These are phyloP conservation scores for Lenwebbia sp. DNA, from an alignment of 345 rosid genomes.

Conservation along the genomic window DNA sequence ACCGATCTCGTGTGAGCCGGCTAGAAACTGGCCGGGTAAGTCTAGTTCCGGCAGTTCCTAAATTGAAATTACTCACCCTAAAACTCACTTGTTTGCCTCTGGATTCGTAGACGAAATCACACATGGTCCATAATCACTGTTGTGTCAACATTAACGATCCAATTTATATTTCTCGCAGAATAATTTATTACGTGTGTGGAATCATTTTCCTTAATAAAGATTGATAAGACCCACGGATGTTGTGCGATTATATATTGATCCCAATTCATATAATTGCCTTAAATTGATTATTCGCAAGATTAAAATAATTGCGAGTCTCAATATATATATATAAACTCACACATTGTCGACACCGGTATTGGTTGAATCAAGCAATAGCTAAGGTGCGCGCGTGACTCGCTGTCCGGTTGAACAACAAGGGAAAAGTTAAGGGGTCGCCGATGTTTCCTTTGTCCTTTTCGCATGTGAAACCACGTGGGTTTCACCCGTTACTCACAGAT, in stretches of 20 bases:
- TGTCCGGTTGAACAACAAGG: background rate
- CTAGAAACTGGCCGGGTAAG: fast-evolving
- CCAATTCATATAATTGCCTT: background rate
- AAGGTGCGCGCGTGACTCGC: background rate
- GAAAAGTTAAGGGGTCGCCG: background rate
- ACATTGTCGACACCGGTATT: background rate
- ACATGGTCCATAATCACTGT: background rate
- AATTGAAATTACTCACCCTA: background rate
- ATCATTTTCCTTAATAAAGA: background rate
- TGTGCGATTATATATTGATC: fast-evolving
- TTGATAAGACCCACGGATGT: fast-evolving
- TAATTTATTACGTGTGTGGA: fast-evolving
- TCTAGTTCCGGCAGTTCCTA: fast-evolving
- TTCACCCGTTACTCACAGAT: background rate
- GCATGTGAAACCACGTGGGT: background rate
- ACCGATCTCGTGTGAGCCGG: fast-evolving
- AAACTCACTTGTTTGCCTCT: background rate
- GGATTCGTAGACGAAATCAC: background rate
- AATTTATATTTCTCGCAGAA: fast-evolving
- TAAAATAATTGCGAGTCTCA: background rate
- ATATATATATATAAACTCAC: too few relatives aligned
- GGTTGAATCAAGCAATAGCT: background rate
- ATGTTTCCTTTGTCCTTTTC: background rate
- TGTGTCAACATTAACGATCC: fast-evolving
- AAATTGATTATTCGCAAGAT: background rate